Evolutionary conservation across 2,329 filamentous ascomycete genomes (phyloP).

Genomic region (Pseudogymnoascus sp.): DNA sequence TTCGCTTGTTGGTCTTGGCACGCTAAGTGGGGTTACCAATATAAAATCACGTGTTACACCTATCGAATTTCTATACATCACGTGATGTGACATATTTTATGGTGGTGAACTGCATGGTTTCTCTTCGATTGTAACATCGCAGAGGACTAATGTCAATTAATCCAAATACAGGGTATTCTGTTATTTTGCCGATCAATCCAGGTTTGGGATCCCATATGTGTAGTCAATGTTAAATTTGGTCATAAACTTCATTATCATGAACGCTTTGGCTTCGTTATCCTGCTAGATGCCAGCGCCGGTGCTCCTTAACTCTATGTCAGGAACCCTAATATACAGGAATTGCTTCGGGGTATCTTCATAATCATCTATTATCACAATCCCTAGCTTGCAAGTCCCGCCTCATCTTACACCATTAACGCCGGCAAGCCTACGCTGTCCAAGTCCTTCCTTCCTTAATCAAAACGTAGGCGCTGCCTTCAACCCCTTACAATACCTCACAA

Average conservation of each 20-base stretch:
- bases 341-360: conserved; percentile 2
- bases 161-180: too few relatives aligned
- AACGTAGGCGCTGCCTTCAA: conserved; percentile 20
- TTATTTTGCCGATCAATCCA: too few relatives aligned
- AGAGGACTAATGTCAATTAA: too few relatives aligned
- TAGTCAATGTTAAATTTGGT: not conserved
- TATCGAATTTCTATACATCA: not conserved
- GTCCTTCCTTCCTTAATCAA: not conserved
- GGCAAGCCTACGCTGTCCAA: not conserved
- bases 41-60: not conserved
- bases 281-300: not conserved
- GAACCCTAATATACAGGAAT: conserved; percentile 5
- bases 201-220: too few relatives aligned
- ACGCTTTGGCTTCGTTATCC: not conserved
- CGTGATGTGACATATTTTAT: not conserved
- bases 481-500: conserved; percentile 60
- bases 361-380: not conserved
- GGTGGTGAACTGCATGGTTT: too few relatives aligned
- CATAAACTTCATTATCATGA: not conserved
- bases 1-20: conserved; percentile 9
- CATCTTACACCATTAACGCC: conserved; percentile 8
- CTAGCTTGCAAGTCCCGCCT: not conserved
- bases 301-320: not conserved
- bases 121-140: too few relatives aligned
- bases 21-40: not conserved